These are phyloP conservation scores for Puccinellia tenuiflora DNA, from an alignment of 176 grass and related monocot species.

Conservation along the genomic window DNA sequence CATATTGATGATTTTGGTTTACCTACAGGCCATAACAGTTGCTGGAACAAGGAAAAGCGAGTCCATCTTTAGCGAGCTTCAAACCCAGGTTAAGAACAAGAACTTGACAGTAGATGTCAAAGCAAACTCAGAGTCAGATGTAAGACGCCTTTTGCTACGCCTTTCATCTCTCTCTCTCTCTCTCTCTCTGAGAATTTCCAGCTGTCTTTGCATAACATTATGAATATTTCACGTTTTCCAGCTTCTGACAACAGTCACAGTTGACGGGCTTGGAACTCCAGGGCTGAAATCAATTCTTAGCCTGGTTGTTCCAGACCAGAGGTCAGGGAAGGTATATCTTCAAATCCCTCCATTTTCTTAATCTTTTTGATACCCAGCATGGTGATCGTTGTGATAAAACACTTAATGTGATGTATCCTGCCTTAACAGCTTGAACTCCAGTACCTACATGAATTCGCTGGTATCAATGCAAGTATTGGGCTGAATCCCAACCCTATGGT, in stretches of 20 bases:
- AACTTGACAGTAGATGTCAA: constrained; percentile 63
- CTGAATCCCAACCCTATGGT: constrained; percentile 72
- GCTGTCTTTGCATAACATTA: neutral
- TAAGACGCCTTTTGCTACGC: constrained; percentile 15
- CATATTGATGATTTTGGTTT: constrained; percentile 24
- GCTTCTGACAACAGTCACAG: constrained; percentile 60
- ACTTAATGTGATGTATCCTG: neutral
- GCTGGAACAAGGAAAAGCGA: constrained; percentile 59
- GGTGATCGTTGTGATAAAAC: neutral
- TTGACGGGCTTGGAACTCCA: constrained; percentile 54
- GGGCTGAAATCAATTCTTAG: constrained; percentile 68
- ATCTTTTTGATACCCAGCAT: neutral
- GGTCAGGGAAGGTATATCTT: constrained; percentile 63
- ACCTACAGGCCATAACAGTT: constrained; percentile 47
- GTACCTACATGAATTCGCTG: constrained; percentile 62
- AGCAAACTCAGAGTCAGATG: constrained; percentile 74
- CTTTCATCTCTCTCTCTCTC: neutral
- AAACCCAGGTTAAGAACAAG: constrained; percentile 71
- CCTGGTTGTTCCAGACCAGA: constrained; percentile 70
- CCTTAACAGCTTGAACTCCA: constrained; percentile 62
- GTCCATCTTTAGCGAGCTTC: constrained; percentile 58
- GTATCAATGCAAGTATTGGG: constrained; percentile 55
- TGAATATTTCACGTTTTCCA: constrained; percentile 26
- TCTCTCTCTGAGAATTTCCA: neutral
- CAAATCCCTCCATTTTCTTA: neutral